Conservation (phyloP, 2,329 filamentous ascomycete species). For the Claviceps sp. region DNA sequence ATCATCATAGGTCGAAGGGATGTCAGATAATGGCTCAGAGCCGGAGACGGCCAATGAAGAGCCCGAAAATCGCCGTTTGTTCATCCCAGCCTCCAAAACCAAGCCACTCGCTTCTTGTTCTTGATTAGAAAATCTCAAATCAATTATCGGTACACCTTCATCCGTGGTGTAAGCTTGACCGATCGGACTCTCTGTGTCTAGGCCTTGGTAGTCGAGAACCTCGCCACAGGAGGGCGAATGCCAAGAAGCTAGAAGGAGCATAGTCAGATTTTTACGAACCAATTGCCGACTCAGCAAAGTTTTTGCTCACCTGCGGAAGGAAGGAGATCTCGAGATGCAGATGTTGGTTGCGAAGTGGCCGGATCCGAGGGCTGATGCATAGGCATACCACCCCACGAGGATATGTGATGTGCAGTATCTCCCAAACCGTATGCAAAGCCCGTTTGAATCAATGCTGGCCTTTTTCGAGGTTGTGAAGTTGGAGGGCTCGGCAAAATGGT, state of each 20-base stretch:
- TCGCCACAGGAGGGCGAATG: conserved; percentile 44
- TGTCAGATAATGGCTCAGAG: conserved; percentile 49
- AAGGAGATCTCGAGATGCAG: conserved; percentile 3
- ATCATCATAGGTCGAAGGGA: conserved; percentile 58
- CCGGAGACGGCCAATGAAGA: conserved; percentile 64
- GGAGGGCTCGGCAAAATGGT: conserved; percentile 7
- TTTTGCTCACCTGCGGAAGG: conserved; percentile 4
- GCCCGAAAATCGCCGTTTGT: conserved; percentile 52
- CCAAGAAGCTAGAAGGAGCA: conserved; percentile 23
- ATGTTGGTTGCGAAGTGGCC: conserved; percentile 8
- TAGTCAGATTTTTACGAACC: not conserved
- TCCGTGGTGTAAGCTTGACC: conserved; percentile 50
- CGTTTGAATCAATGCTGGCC: conserved; percentile 6
- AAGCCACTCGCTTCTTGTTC: conserved; percentile 35
- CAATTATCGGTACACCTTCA: conserved; percentile 48
- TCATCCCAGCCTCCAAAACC: conserved; percentile 37
- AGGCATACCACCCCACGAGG: conserved; percentile 6
- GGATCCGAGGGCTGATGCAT: not conserved
- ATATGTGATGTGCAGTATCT: conserved; percentile 4
- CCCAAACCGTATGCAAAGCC: conserved; percentile 6
- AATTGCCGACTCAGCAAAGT: not conserved
- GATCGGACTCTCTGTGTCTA: conserved; percentile 46
- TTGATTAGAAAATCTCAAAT: conserved; percentile 38
- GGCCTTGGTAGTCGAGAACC: conserved; percentile 37
- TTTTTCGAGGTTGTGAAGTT: conserved; percentile 8